A percentile compares a stretch with the other conserved stretches of the same genome.
Evolutionary conservation across 1,139 yeast species (phyloP).

Genomic region (Meyerozyma smithsonii): DNA sequence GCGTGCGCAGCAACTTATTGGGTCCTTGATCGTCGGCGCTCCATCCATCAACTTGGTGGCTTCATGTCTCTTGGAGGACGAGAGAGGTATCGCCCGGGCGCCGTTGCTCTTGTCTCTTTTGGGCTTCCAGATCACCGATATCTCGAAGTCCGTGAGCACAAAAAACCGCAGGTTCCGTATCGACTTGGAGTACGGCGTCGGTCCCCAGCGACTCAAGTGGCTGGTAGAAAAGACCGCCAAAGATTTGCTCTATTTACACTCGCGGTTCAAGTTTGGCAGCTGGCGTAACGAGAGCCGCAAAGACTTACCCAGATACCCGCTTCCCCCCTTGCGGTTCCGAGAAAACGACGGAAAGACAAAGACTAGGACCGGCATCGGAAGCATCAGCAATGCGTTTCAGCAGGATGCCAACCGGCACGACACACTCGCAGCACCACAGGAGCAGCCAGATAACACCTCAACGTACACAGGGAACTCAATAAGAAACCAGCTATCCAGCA

Average conservation of each 20-base stretch:
- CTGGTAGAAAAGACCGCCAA: slow-evolving; percentile 65
- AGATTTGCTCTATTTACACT: slow-evolving; percentile 67
- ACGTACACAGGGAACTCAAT: slow-evolving; percentile 17
- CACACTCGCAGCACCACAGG: too few relatives aligned
- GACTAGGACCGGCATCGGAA: slow-evolving; percentile 7
- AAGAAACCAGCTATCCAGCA: slow-evolving; percentile 20
- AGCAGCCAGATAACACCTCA: slow-evolving; percentile 17
- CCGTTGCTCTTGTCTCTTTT: slow-evolving; percentile 75
- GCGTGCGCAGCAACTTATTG: slow-evolving; percentile 61
- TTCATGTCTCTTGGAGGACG: slow-evolving; percentile 72
- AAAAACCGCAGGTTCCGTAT: slow-evolving; percentile 56
- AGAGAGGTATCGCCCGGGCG: slow-evolving; percentile 70
- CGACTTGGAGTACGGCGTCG: slow-evolving; percentile 86
- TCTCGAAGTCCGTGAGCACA: slow-evolving; percentile 35
- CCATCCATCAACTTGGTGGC: slow-evolving; percentile 79
- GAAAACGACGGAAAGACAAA: slow-evolving; percentile 11
- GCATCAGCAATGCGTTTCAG: background rate
- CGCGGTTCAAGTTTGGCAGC: slow-evolving; percentile 52
- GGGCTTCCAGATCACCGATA: slow-evolving; percentile 59
- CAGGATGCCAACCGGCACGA: background rate
- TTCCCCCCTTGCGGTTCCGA: slow-evolving; percentile 19
- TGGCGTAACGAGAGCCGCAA: slow-evolving; percentile 32
- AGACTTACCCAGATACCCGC: slow-evolving; percentile 42
- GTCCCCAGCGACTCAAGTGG: slow-evolving; percentile 78
- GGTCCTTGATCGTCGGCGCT: slow-evolving; percentile 64